Percentiles rank a stretch among this genome's conserved stretches.
These are phyloP conservation scores for Salix dunnii DNA, from an alignment of 345 rosid species.

Conservation along the genomic window DNA sequence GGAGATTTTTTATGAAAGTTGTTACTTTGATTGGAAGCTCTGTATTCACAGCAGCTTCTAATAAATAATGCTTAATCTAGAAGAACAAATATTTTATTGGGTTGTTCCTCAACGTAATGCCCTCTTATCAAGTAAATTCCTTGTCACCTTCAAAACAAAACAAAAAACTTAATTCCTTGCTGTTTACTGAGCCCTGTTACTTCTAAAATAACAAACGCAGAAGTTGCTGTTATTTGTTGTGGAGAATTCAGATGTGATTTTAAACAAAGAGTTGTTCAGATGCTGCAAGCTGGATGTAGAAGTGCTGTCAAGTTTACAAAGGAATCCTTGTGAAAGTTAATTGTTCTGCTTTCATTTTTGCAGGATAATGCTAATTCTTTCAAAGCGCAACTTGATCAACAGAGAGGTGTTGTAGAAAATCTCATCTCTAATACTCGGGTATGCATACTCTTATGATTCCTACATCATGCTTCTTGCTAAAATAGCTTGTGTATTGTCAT, in stretches of 20 bases:
- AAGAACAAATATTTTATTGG: background rate
- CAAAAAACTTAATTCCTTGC: background rate
- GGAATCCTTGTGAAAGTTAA: background rate
- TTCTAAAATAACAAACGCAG: background rate
- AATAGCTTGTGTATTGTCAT: background rate
- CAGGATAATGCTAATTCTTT: conserved; percentile 62
- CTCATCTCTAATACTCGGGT: conserved; percentile 79
- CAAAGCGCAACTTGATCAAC: conserved; percentile 71
- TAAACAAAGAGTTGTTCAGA: background rate
- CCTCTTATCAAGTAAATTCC: background rate
- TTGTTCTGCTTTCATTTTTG: conserved; percentile 5
- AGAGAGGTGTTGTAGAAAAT: conserved; percentile 58
- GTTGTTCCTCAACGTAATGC: background rate
- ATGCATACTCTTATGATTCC: conserved; percentile 12
- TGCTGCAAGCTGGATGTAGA: background rate
- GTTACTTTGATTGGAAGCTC: conserved; percentile 4
- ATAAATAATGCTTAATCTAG: background rate
- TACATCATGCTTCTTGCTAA: background rate
- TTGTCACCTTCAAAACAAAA: background rate
- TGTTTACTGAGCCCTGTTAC: background rate
- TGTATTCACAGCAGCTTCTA: background rate
- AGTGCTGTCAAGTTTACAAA: background rate
- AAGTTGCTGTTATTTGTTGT: background rate
- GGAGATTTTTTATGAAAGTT: conserved; percentile 2
- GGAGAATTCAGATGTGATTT: conserved; percentile 7